phyloP scores from a whole-genome alignment of 2,329 filamentous ascomycete genomes.

The Monosporascus sp. region DNA sequence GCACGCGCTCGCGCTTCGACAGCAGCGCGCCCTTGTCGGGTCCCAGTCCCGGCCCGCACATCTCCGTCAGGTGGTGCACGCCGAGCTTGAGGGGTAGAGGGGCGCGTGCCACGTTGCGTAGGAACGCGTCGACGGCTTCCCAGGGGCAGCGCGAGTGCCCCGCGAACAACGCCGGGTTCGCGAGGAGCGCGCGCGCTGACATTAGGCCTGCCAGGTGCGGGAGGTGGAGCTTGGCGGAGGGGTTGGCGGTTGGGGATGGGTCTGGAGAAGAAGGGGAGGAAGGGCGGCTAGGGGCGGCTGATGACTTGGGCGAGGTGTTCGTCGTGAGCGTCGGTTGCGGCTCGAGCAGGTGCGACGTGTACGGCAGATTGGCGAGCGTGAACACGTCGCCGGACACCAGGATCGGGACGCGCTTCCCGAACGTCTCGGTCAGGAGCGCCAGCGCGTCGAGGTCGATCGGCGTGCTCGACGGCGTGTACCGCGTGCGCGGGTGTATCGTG shows the following conservation, averaged over 20 bases:
- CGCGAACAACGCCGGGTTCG: conserved; percentile 63
- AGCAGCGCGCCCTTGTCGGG: conserved; percentile 48
- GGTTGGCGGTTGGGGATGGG: conserved; percentile 4
- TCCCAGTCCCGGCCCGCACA: conserved; percentile 55
- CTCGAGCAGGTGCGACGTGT: conserved; percentile 30
- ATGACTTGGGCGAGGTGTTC: conserved; percentile 2
- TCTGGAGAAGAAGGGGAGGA: not conserved
- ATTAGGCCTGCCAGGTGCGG: conserved; percentile 58
- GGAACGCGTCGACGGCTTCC: conserved; percentile 58
- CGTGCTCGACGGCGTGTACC: conserved; percentile 53
- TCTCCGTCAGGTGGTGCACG: conserved; percentile 62
- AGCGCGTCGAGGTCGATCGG: conserved; percentile 60
- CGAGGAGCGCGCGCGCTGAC: conserved; percentile 62
- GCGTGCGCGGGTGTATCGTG: conserved; percentile 64
- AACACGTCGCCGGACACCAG: conserved; percentile 68
- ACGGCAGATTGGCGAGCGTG: conserved; percentile 45
- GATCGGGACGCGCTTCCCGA: conserved; percentile 52
- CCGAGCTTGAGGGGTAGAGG: conserved; percentile 60
- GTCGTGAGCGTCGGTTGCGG: conserved; percentile 19
- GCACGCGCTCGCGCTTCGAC: conserved; percentile 49
- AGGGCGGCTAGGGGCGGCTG: no score
- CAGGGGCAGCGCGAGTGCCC: conserved; percentile 53
- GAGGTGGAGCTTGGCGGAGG: conserved; percentile 25
- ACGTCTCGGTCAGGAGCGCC: conserved; percentile 46
- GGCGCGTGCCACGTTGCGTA: conserved; percentile 50